These are phyloP conservation scores for Trichophyton benhamiae DNA, from an alignment of 2,329 filamentous ascomycete genomes.

Conservation along the genomic window DNA sequence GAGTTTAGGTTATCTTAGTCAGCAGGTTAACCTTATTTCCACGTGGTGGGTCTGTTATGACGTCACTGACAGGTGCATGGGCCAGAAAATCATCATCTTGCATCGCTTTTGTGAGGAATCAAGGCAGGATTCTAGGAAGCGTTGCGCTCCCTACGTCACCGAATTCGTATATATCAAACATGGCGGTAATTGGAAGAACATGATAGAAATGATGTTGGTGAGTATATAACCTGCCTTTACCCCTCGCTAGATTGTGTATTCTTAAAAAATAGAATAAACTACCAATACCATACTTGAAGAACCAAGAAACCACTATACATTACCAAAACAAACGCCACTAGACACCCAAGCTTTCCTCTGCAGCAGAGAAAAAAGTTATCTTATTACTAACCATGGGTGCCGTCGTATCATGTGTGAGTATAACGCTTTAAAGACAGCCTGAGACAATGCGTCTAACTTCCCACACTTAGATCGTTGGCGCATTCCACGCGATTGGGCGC, in stretches of 20 bases:
- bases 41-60: background rate
- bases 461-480: conserved; percentile 40
- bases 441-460: background rate
- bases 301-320: background rate
- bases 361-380: background rate
- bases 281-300: background rate
- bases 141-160: background rate
- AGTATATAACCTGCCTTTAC: background rate
- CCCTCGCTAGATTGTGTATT: background rate
- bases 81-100: background rate
- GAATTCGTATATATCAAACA: background rate
- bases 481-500: conserved; percentile 52
- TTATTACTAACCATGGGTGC: conserved; percentile 55
- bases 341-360: background rate
- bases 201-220: background rate
- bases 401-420: conserved; percentile 67
- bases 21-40: background rate
- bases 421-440: conserved; percentile 14
- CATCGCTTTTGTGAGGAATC: background rate
- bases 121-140: background rate
- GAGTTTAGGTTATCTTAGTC: too few relatives aligned
- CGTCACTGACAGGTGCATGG: background rate
- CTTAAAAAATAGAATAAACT: background rate
- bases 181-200: background rate
- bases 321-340: background rate